phyloP scores from a whole-genome alignment of 208 protist genomes.

The Leishmania braziliensis region DNA sequence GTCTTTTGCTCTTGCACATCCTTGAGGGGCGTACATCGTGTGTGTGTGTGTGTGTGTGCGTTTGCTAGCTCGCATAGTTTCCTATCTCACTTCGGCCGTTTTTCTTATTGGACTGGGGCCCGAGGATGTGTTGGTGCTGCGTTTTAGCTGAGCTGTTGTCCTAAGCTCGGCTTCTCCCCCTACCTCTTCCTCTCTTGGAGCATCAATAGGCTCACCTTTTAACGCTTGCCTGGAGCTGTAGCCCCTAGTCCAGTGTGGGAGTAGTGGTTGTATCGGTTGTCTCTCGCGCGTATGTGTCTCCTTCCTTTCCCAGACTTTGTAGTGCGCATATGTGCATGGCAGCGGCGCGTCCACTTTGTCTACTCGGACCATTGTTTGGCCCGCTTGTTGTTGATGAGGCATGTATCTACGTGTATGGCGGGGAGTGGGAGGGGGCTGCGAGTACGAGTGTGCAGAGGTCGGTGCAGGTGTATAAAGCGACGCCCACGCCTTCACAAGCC shows the following conservation, averaged over 20 bases:
- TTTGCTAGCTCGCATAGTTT: background rate
- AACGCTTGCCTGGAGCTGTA: background rate
- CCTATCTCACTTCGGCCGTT: background rate
- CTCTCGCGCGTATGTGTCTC: background rate
- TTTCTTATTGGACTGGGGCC: background rate
- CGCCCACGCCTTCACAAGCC: background rate
- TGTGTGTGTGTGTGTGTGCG: conserved; percentile 1
- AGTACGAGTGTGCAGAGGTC: background rate
- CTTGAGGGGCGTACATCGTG: background rate
- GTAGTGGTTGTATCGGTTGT: background rate
- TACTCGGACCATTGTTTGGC: background rate
- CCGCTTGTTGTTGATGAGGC: background rate
- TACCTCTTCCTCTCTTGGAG: background rate
- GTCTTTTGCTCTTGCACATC: background rate
- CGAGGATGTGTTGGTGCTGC: background rate
- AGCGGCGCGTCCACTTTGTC: background rate
- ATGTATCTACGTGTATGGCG: background rate
- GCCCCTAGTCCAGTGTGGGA: background rate
- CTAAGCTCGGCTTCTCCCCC: background rate
- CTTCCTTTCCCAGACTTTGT: background rate
- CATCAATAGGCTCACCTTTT: background rate
- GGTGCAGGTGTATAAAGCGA: background rate
- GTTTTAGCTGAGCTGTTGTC: background rate
- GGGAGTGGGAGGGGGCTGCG: background rate
- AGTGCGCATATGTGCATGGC: background rate